Conservation (phyloP, 2,329 filamentous ascomycete genomes). For the Pleurostoma richardsiae region DNA sequence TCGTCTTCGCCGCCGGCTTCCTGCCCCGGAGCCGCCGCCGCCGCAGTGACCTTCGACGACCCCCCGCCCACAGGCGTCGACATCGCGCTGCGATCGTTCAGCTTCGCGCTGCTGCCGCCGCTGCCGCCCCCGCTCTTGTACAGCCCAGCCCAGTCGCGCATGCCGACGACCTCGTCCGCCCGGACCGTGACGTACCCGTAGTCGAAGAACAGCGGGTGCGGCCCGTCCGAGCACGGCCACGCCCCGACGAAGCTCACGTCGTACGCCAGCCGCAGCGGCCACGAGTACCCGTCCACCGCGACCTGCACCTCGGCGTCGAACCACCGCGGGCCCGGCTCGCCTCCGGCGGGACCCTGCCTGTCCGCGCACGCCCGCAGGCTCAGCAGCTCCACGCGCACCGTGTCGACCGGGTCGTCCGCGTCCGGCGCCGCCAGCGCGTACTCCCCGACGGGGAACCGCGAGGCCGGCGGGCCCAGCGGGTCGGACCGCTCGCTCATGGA, state of each 20-base stretch:
- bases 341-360: constrained; percentile 3
- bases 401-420: constrained; percentile 53
- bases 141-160: constrained; percentile 59
- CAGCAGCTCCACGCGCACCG: constrained; percentile 65
- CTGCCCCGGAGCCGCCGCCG: background rate
- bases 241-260: constrained; percentile 63
- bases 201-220: constrained; percentile 68
- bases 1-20: constrained; percentile 35
- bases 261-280: constrained; percentile 57
- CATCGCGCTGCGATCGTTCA: constrained; percentile 12
- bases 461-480: constrained; percentile 59
- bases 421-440: constrained; percentile 59
- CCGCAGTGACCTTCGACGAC: constrained; percentile 5
- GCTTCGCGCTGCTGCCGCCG: background rate
- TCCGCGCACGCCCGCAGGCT: constrained; percentile 45
- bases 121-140: constrained; percentile 18
- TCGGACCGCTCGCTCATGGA: constrained; percentile 65
- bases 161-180: constrained; percentile 60
- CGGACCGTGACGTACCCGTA: constrained; percentile 56
- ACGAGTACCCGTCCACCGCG: constrained; percentile 57
- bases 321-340: constrained; percentile 29
- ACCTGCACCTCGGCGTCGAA: constrained; percentile 61
- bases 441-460: constrained; percentile 60
- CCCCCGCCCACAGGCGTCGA: constrained; percentile 9
- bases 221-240: constrained; percentile 58